Conservation (phyloP, 495 filamentous ascomycete species). For the Echria macrotheca region DNA sequence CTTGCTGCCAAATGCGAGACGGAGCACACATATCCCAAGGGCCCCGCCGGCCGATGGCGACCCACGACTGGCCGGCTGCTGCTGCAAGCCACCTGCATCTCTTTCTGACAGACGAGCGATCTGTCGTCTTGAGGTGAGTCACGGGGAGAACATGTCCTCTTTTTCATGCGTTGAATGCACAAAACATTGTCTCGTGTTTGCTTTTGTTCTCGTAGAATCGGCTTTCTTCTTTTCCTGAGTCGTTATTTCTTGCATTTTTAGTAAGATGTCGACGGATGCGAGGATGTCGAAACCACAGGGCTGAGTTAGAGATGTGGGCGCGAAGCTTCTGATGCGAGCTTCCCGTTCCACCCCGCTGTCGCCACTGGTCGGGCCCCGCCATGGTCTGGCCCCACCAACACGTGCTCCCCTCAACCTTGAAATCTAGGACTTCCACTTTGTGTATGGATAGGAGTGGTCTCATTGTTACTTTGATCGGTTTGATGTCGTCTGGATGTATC, state of each 20-base stretch:
- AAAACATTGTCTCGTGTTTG: background rate
- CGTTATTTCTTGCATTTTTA: too few relatives aligned
- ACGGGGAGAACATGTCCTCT: background rate
- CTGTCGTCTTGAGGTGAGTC: background rate
- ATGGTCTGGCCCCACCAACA: too few relatives aligned
- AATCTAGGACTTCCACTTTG: too few relatives aligned
- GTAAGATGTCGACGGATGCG: too few relatives aligned
- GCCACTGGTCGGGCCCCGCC: background rate
- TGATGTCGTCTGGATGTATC: too few relatives aligned
- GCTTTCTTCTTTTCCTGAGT: too few relatives aligned
- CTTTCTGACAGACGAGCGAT: background rate
- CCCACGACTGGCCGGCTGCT: background rate
- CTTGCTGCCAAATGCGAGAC: background rate
- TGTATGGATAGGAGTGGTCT: too few relatives aligned
- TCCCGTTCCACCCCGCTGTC: background rate
- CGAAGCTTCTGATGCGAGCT: background rate
- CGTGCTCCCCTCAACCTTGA: too few relatives aligned
- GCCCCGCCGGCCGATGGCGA: background rate
- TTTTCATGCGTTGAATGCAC: slow-evolving; percentile 1
- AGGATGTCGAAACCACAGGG: too few relatives aligned
- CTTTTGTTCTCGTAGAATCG: background rate
- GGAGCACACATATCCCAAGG: background rate
- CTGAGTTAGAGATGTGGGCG: background rate
- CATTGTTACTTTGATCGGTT: too few relatives aligned
- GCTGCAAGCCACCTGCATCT: background rate